Evolutionary conservation across 2,329 filamentous ascomycete genomes (phyloP).

Genomic region (Alternaria triticina): DNA sequence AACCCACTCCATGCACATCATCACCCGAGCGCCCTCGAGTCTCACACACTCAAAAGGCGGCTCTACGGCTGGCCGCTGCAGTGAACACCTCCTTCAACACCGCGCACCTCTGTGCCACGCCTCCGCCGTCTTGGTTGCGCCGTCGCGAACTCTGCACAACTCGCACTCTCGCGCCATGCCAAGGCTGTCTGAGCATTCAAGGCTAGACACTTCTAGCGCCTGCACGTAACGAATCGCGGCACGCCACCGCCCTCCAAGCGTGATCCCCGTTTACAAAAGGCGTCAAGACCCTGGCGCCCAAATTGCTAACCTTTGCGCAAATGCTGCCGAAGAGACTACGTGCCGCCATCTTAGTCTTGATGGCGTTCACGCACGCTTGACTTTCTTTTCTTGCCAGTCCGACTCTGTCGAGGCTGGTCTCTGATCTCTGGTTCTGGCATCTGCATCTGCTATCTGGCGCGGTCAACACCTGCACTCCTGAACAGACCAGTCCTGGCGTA

Average conservation of each 20-base stretch:
- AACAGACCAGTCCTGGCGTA: slow-evolving; percentile 21
- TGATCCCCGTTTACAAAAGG: slow-evolving; percentile 37
- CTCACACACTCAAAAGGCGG: slow-evolving; percentile 2
- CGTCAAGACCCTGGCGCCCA: slow-evolving; percentile 30
- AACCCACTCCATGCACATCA: background rate
- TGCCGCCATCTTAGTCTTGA: slow-evolving; percentile 16
- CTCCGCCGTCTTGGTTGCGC: slow-evolving; percentile 18
- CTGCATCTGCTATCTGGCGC: background rate
- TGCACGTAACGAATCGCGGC: slow-evolving; percentile 27
- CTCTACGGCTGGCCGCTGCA: slow-evolving; percentile 21
- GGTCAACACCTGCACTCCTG: background rate
- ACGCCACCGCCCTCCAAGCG: slow-evolving; percentile 24
- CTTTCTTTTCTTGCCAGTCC: slow-evolving; percentile 13
- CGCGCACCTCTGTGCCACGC: slow-evolving; percentile 17
- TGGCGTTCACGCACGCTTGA: slow-evolving; percentile 5
- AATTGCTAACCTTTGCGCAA: slow-evolving; percentile 7
- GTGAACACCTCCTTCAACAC: slow-evolving; percentile 13
- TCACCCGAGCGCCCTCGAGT: background rate
- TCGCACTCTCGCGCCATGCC: slow-evolving; percentile 28
- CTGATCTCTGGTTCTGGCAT: background rate
- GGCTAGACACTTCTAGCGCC: slow-evolving; percentile 32
- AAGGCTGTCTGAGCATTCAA: slow-evolving; percentile 30
- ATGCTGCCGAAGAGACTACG: slow-evolving; percentile 10
- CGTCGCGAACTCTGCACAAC: slow-evolving; percentile 39
- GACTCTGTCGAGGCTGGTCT: background rate